Percentiles rank a stretch among this genome's conserved stretches.
These are phyloP conservation scores for Cryptococcus wingfieldii DNA, from an alignment of 1,284 basidiomycete species.

Conservation along the genomic window DNA sequence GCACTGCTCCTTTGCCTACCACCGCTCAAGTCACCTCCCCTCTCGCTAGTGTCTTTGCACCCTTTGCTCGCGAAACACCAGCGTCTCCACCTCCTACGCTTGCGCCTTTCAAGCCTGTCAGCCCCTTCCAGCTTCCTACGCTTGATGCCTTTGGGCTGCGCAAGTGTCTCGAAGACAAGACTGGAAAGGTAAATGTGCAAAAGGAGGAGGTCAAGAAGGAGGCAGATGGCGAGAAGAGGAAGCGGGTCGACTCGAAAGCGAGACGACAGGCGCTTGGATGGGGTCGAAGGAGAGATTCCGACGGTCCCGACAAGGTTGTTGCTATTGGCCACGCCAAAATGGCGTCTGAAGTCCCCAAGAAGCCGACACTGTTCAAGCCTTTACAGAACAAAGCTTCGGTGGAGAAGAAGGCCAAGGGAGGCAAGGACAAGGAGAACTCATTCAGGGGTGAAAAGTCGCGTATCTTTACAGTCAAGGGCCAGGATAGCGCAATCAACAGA, in stretches of 20 bases:
- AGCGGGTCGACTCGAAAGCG: constrained; percentile 23
- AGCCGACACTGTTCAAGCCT: not conserved
- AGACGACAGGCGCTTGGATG: constrained; percentile 38
- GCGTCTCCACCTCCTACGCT: constrained; percentile 9
- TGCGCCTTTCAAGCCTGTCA: constrained; percentile 3
- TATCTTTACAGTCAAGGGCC: not conserved
- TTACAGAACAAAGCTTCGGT: not conserved
- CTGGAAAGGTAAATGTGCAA: not conserved
- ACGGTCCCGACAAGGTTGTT: constrained; percentile 24
- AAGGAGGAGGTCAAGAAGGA: not conserved
- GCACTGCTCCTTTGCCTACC: not conserved
- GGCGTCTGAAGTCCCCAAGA: not conserved
- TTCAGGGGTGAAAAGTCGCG: not conserved
- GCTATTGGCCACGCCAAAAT: not conserved
- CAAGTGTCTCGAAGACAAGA: constrained; percentile 4
- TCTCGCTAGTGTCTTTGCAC: constrained; percentile 24
- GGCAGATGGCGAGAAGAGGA: constrained; percentile 9
- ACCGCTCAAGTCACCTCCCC: constrained; percentile 4
- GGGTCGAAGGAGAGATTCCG: constrained; percentile 32
- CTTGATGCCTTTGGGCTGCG: constrained; percentile 7
- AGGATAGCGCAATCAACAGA: constrained; percentile 1
- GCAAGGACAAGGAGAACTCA: constrained; percentile 2
- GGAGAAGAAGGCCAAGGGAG: not conserved
- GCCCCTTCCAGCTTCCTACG: constrained; percentile 6
- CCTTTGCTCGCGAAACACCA: constrained; percentile 22